Evolutionary conservation across 192 early-diverging fungal species (phyloP).

Genomic region (Coemansia sp.): DNA sequence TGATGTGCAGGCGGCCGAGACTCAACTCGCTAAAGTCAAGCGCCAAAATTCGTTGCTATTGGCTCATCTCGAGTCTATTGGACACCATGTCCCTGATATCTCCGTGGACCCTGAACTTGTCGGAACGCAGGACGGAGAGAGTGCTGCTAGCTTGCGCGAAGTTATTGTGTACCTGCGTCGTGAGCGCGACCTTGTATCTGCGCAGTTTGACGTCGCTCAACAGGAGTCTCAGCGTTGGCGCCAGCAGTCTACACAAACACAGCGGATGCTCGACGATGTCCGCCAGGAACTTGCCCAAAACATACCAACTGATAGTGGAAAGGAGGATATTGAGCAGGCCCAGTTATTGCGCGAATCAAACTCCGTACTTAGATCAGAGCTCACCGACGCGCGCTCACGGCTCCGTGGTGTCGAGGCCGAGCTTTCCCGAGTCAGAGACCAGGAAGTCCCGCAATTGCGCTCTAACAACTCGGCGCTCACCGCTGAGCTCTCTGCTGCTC

Average conservation of each 20-base stretch:
- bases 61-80: constrained; percentile 70
- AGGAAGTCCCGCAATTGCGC: constrained; percentile 55
- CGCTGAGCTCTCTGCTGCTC: constrained; percentile 64
- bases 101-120: constrained; percentile 42
- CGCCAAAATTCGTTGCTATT: constrained; percentile 77
- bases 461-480: constrained; percentile 47
- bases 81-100: constrained; percentile 46
- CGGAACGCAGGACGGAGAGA: neutral
- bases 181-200: constrained; percentile 73
- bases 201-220: constrained; percentile 65
- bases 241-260: constrained; percentile 65
- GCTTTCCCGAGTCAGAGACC: constrained; percentile 61
- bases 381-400: constrained; percentile 24
- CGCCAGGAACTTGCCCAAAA: too few relatives aligned
- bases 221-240: constrained; percentile 70
- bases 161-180: constrained; percentile 69
- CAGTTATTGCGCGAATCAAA: constrained; percentile 79
- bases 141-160: constrained; percentile 47
- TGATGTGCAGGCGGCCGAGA: constrained; percentile 53
- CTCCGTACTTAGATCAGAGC: constrained; percentile 66
- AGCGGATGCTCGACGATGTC: constrained; percentile 69
- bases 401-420: constrained; percentile 47
- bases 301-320: too few relatives aligned
- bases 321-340: constrained; percentile 62
- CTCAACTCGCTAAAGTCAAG: constrained; percentile 59